phyloP scores from a whole-genome alignment of 2,329 filamentous ascomycete genomes.

The Xylariaceae sp. region DNA sequence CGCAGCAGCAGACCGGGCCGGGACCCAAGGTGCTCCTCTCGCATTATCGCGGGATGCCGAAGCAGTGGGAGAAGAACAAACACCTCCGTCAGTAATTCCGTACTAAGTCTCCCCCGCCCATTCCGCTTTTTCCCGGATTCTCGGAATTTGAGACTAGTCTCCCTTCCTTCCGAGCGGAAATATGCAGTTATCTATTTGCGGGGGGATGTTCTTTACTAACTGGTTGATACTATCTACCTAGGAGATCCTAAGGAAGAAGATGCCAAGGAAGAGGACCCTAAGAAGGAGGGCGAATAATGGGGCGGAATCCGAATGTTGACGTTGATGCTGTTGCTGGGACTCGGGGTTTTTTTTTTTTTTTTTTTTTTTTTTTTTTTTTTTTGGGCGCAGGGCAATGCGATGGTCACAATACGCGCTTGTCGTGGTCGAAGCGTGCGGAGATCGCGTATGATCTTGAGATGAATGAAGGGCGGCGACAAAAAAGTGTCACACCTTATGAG shows the following conservation, averaged over 20 bases:
- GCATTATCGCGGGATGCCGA: constrained; percentile 27
- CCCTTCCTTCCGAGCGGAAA: too few species aligned
- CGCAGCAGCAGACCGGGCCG: constrained; percentile 8
- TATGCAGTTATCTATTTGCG: neutral
- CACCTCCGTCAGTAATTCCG: constrained; percentile 18
- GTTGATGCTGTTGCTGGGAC: too few species aligned
- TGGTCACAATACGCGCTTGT: neutral
- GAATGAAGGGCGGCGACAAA: neutral
- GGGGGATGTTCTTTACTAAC: constrained; percentile 10
- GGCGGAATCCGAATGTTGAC: neutral
- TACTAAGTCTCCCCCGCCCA: neutral
- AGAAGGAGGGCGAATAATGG: constrained; percentile 19
- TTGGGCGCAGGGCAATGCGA: neutral
- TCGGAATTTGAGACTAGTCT: neutral
- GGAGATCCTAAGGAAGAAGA: constrained; percentile 15
- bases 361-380: neutral
- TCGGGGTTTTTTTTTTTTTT: too few species aligned
- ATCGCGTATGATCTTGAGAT: neutral
- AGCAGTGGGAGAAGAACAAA: constrained; percentile 30
- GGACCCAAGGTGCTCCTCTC: constrained; percentile 21
- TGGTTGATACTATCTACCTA: neutral
- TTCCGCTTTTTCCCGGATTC: too few species aligned
- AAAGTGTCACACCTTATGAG: neutral
- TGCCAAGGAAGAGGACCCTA: constrained; percentile 11
- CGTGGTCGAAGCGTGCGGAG: neutral